phyloP scores from a whole-genome alignment of 805 yeast species.

The Ogataea pilisensis region DNA sequence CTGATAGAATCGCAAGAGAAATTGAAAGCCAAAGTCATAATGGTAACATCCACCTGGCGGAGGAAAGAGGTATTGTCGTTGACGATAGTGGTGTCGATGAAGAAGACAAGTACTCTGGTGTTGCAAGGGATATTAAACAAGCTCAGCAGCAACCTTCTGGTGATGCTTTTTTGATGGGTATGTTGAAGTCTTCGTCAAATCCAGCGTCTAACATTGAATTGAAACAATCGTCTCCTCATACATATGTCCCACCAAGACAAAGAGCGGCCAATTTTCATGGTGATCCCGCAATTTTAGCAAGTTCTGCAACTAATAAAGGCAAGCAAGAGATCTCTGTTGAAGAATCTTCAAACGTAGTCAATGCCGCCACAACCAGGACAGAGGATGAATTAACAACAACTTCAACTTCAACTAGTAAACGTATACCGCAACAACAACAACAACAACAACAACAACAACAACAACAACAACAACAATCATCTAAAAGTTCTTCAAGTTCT shows the following conservation, averaged over 20 bases:
- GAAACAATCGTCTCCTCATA: conserved; percentile 32
- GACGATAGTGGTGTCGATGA: conserved; percentile 91
- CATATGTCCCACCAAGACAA: conserved; percentile 55
- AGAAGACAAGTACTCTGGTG: conserved; percentile 95
- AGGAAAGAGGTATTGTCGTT: conserved; percentile 75
- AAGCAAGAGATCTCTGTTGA: no score
- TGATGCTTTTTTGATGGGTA: conserved; percentile 26
- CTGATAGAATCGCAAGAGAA: conserved; percentile 77
- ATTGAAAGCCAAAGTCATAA: conserved; percentile 64
- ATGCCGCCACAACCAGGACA: no score
- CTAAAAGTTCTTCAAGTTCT: conserved; percentile 20
- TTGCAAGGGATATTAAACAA: conserved; percentile 46
- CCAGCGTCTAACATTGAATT: conserved; percentile 16
- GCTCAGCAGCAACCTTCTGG: conserved; percentile 10
- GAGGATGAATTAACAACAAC: neutral
- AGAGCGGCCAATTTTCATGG: conserved; percentile 47
- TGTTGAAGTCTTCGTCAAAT: conserved; percentile 23
- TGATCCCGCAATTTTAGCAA: conserved; percentile 66
- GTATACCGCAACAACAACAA: conserved; percentile 2
- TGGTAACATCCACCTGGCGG: conserved; percentile 79
- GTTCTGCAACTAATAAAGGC: conserved; percentile 36
- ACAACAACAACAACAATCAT: conserved; percentile 3
- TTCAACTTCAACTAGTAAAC: neutral
- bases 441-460: conserved; percentile 2
- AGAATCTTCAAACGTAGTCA: no score